These are phyloP conservation scores for Adansonia rubrostipa DNA, from an alignment of 441 rosid genomes.

Conservation along the genomic window DNA sequence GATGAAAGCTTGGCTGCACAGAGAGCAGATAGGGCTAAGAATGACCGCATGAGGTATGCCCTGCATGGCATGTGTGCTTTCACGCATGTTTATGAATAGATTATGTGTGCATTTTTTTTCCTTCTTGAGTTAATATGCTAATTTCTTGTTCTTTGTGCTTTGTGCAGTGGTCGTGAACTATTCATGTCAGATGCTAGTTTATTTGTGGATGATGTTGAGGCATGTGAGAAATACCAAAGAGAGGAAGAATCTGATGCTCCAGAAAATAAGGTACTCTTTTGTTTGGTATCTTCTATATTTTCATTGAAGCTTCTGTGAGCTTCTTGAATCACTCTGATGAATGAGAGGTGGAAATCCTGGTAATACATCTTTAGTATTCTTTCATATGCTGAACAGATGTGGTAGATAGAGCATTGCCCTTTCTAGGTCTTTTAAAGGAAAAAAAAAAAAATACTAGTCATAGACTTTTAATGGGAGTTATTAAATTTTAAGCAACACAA, in stretches of 20 bases:
- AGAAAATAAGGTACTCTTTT: constrained; percentile 57
- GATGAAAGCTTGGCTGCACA: constrained; percentile 84
- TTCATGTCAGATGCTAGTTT: constrained; percentile 84
- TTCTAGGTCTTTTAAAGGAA: background rate
- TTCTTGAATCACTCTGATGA: background rate
- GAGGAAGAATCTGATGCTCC: constrained; percentile 60
- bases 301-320: background rate
- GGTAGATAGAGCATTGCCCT: background rate
- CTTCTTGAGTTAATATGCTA: background rate
- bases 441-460: background rate
- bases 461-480: constrained; percentile 16
- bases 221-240: constrained; percentile 77
- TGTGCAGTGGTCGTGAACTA: constrained; percentile 89
- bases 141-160: background rate
- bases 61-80: background rate
- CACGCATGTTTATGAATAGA: background rate
- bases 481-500: background rate
- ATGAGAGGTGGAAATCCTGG: background rate
- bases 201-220: constrained; percentile 94
- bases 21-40: constrained; percentile 93
- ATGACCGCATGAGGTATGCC: constrained; percentile 91
- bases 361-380: background rate
- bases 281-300: background rate
- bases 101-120: background rate
- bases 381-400: background rate